Evolutionary conservation across 257 asterid species (phyloP), one percentile per base, ranked within the genome.

Genomic region (Catharanthus roseus): DNA sequence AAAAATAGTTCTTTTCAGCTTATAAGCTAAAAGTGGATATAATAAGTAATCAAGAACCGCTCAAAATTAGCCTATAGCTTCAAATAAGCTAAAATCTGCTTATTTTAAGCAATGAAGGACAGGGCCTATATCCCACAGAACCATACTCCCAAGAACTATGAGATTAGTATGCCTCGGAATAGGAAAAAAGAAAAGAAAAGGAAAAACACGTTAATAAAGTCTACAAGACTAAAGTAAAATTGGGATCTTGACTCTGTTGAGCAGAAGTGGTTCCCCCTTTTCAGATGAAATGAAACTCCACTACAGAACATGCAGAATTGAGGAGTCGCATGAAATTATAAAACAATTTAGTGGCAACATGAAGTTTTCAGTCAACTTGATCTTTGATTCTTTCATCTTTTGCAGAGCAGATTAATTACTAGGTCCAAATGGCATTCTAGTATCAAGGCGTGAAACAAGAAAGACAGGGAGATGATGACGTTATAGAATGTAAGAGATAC

Each of bases 391-490:
- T 63, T 63, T 63, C 68, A 63, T 38, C 29, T 39, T 36, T 63
- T 21, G 29, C 50, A 21, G 18, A 36, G 3, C 39, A 54, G 51
- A 34, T 23, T 36, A 69, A 39, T 39, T 63, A 19, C n/a, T 36
- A 5, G 47, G 38, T 18, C 31, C 67, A 7, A 0, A 68, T 42
- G 8, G 0, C 28, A 47, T 10, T 31, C 44, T 28, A 26, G 68
- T 12, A 18, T 23, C 21, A 36, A 39, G 19, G 28, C 8, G 62
- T 42, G 58, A 38, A 67, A 56, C 62, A 63, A 50, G 68, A 44
- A 54, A n/a, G n/a, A n/a, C n/a, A 8, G 21, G 62, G 72, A 55
- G 66, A 34, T 12, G 51, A 71, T 45, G 21, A 70, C 57, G 41
- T 39, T 50, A 72, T 15, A 66, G 34, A 33, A 15, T 10, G 23